A percentile compares a stretch with the other conserved stretches of the same genome.
These are phyloP conservation scores for Spathaspora boniae DNA, from an alignment of 805 yeast genomes.

Conservation along the genomic window DNA sequence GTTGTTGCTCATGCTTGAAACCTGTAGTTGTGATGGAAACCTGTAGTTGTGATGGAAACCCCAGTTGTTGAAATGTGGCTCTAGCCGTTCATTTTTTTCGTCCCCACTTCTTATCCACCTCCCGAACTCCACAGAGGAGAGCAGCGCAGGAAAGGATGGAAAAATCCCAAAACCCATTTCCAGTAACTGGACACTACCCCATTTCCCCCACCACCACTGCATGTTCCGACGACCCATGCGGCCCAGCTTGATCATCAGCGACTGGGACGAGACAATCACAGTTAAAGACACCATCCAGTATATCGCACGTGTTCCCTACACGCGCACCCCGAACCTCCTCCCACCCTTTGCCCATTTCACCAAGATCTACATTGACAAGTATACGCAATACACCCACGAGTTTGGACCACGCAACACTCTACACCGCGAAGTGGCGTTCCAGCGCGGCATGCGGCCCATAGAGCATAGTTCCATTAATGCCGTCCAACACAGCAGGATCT, in stretches of 20 bases:
- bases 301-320: slow-evolving; percentile 48
- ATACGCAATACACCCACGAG: slow-evolving; percentile 22
- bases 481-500: slow-evolving; percentile 34
- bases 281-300: slow-evolving; percentile 49
- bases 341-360: slow-evolving; percentile 44
- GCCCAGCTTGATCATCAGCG: slow-evolving; percentile 37
- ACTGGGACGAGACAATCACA: slow-evolving; percentile 70
- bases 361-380: slow-evolving; percentile 36
- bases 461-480: slow-evolving; percentile 49
- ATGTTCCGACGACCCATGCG: background rate
- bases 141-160: background rate
- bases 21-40: background rate
- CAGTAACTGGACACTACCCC: background rate
- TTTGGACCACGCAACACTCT: slow-evolving; percentile 31
- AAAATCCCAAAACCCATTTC: background rate
- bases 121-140: background rate
- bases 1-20: slow-evolving; percentile 5
- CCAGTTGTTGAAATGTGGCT: background rate
- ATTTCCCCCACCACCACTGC: background rate
- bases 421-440: slow-evolving; percentile 43
- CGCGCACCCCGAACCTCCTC: slow-evolving; percentile 29
- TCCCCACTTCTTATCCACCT: background rate
- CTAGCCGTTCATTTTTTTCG: slow-evolving; percentile 1
- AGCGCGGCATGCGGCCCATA: slow-evolving; percentile 39
- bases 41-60: background rate